Conservation (phyloP, 2,329 filamentous ascomycete genomes). For the Fusarium sp. region DNA sequence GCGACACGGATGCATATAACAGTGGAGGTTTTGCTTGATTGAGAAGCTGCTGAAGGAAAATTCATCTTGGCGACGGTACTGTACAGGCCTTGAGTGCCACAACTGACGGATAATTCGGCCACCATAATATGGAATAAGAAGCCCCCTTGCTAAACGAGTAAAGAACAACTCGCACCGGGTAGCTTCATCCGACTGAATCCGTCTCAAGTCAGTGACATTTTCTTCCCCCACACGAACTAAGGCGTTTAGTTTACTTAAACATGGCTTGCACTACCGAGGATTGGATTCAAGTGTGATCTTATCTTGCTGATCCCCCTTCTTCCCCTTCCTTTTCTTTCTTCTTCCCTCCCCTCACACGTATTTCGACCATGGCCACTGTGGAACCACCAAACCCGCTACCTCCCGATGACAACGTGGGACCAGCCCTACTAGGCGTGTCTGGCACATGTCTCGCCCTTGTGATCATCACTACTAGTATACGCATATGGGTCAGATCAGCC, state of each 20-base stretch:
- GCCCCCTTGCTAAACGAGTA: neutral
- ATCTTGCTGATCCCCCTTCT: neutral
- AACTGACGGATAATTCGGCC: neutral
- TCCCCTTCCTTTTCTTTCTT: neutral
- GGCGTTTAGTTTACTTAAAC: conserved; percentile 1
- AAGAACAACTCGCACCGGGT: neutral
- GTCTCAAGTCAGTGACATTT: neutral
- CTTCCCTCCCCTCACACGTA: neutral
- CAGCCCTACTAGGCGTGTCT: conserved; percentile 49
- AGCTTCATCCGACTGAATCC: neutral
- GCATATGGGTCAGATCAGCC: conserved; percentile 48
- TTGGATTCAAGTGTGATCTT: neutral
- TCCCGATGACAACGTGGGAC: conserved; percentile 51
- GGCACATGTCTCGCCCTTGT: conserved; percentile 49
- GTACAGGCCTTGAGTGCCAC: neutral
- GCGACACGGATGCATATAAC: neutral
- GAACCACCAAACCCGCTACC: conserved; percentile 49
- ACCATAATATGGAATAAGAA: neutral
- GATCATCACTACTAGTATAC: conserved; percentile 49
- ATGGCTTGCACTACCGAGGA: neutral
- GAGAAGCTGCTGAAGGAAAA: neutral
- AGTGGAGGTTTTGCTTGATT: neutral
- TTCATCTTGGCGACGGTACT: neutral
- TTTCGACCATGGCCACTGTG: conserved; percentile 23
- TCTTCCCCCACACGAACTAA: neutral